Evolutionary conservation across 2,329 filamentous ascomycete species (phyloP), one percentile per base, ranked within the genome.

Genomic region (Fusarium lyarnte): DNA sequence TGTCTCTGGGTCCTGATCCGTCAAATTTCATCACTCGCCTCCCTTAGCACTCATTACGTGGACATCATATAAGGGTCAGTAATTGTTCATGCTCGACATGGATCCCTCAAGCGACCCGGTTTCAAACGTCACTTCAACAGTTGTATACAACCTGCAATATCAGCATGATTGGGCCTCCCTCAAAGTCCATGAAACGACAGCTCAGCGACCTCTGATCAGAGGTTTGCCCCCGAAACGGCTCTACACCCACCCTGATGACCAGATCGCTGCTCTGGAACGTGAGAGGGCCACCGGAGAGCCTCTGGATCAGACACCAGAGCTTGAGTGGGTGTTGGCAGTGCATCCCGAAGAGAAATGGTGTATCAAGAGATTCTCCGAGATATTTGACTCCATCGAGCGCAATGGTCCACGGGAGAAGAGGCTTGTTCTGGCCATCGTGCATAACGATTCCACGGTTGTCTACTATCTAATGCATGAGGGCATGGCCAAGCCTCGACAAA

Each of bases 401-500:
- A 62, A 82, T 80, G 43, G 79, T 80, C 46, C 85, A 81, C 84
- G 88, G 23, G 84, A 84, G 52, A 95, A 95, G 84, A 86, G 93
- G 68, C 80, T 95, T 16, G 79, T 95, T n/a, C 84, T 96, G 57
- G 93, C 92, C 21, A 92, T 91, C 6, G 84, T 94, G 52, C 91
- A 94, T 78, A 90, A 92, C 76, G 93, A 96, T 81, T 95, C 93
- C 72, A 95, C 93, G 0, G 87, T 96, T 23, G 92, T 94, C 43
- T 96, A 95, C 82, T 96, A 96, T 79, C 87, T 95, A 70, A 89
- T 95, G 80, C 93, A 95, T 77, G 93, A 95, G 80, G 93, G 93
- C n/a, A 90, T 95, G 72, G 92, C 95, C 58, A 96, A 95, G 84
- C 93, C 93, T 29, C 87, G 93, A 63, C 93, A 95, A 80, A 96